These are phyloP conservation scores for Podila verticillata DNA, from an alignment of 192 early-diverging fungal species.

Conservation along the genomic window DNA sequence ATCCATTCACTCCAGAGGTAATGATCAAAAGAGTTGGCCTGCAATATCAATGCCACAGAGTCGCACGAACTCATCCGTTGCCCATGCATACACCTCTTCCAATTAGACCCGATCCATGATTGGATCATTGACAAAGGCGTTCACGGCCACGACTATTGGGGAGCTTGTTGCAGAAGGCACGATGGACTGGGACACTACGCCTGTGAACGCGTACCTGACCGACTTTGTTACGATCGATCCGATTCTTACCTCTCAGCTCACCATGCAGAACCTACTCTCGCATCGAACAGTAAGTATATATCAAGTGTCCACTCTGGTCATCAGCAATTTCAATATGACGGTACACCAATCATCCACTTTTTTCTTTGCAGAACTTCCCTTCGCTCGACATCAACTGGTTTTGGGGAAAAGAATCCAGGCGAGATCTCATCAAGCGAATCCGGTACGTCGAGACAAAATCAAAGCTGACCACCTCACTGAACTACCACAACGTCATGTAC, in stretches of 20 bases:
- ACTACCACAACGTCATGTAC: constrained; percentile 30
- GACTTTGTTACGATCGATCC: constrained; percentile 9
- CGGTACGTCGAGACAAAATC: not conserved
- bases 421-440: constrained; percentile 16
- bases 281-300: not conserved
- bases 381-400: not conserved
- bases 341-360: too few relatives aligned
- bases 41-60: too few relatives aligned
- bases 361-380: not conserved
- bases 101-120: not conserved
- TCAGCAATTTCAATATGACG: too few relatives aligned
- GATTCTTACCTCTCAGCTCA: constrained; percentile 4
- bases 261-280: not conserved
- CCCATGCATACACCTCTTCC: too few relatives aligned
- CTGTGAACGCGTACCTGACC: constrained; percentile 9
- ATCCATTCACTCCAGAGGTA: not conserved
- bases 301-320: not conserved
- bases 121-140: constrained; percentile 20
- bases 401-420: constrained; percentile 1
- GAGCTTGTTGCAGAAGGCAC: constrained; percentile 13
- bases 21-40: too few relatives aligned
- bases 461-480: not conserved
- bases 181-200: constrained; percentile 8
- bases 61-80: too few relatives aligned
- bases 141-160: constrained; percentile 10